A percentile compares a stretch with the other conserved stretches of the same genome.
phyloP scores from a whole-genome alignment of 106 monocot genomes.

The Acorus gramineus region DNA sequence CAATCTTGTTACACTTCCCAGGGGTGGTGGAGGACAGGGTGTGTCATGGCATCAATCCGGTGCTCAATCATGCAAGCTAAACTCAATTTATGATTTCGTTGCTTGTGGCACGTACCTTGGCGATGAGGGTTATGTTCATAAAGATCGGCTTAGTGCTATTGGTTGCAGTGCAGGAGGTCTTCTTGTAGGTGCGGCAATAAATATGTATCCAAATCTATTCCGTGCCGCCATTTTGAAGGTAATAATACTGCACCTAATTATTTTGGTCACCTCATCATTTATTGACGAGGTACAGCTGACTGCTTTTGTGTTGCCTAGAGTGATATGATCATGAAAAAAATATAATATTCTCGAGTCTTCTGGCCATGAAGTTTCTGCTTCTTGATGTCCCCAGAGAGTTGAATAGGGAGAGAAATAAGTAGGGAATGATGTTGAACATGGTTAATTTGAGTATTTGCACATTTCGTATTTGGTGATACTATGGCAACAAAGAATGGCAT shows the following conservation, averaged over 20 bases:
- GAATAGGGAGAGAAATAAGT: too few relatives aligned
- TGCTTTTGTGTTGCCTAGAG: too few relatives aligned
- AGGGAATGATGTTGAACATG: too few relatives aligned
- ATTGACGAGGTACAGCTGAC: too few relatives aligned
- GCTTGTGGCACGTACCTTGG: constrained; percentile 73
- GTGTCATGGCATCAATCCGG: constrained; percentile 71
- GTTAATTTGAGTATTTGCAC: too few relatives aligned
- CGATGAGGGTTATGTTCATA: constrained; percentile 69
- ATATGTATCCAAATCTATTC: constrained; percentile 67
- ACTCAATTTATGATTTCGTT: constrained; percentile 83
- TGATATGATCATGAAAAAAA: too few relatives aligned
- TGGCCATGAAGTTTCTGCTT: too few relatives aligned
- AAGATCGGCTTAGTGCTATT: constrained; percentile 59
- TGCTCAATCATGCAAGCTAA: constrained; percentile 47
- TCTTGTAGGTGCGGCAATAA: constrained; percentile 69
- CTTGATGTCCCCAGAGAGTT: too few relatives aligned
- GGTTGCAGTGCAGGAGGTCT: constrained; percentile 94
- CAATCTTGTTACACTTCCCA: constrained; percentile 5
- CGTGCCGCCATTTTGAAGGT: constrained; percentile 89
- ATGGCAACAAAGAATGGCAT: too few relatives aligned
- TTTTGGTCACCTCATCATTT: too few relatives aligned
- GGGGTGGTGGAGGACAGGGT: constrained; percentile 63
- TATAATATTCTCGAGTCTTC: too few relatives aligned
- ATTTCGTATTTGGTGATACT: too few relatives aligned
- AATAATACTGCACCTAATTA: not conserved